Evolutionary conservation across 805 yeast genomes (phyloP), one percentile per base, ranked within the genome.

Genomic region (Nakazawaea wickerhamii): DNA sequence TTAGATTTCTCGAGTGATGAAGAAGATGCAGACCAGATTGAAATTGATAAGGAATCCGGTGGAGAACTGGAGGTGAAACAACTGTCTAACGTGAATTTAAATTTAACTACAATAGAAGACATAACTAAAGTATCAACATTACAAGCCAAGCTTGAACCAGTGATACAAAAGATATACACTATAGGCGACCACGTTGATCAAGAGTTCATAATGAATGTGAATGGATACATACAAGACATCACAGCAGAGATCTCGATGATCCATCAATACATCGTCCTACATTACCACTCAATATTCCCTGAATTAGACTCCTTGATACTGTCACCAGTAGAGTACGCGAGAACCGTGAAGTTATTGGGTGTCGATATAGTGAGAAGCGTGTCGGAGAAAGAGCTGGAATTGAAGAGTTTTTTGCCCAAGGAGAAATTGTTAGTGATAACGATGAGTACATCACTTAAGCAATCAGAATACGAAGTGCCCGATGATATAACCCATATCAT

Each of bases 351-450:
- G 27, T 50, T 73, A 1, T 59, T 87, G 2, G 78, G 81, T 26
- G 77, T 73, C 46, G 70, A 70, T 31, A 55, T 73, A 4, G 22
- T 19, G 8, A 55, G 53, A 8, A 40, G 48, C 15, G 46, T 55
- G 1, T 45, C 54, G 4, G 61, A 61, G 28, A 44, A 56, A 34
- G 44, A 55, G 30, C 42, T 59, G 1, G 53, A 60, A n/a, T 54
- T 79, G 48, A 55, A 66, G 47, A 51, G 49, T 3, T 62, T 76
- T 30, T 51, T 86, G 7, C 62, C 78, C 3, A 75, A 73, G 43
- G 95, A 88, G 37, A 84, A 84, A 50, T 63, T 80, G 0, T 67
- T 89, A 52, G 83, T 86, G 4, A 60, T 89, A 6, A 75, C 83
- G 1, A 85, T 90, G 83, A 75, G 95, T 0, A 79, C 84, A 0